Base-by-base conservation (phyloP, 768 basidiomycete genomes). In the Candolleomyces efflorescens region DNA sequence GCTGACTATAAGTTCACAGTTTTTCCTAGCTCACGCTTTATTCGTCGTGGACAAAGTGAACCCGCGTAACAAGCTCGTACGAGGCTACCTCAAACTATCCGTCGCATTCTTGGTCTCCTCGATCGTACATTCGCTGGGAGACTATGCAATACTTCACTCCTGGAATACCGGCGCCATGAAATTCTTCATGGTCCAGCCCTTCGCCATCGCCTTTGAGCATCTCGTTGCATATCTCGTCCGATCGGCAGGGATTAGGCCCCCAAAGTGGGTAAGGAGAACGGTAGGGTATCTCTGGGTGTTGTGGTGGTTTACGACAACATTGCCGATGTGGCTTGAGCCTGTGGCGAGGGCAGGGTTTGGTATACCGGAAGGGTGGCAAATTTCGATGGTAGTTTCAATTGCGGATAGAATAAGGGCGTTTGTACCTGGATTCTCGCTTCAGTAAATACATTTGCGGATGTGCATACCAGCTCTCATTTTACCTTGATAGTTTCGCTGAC, bases 131-230 rank as follows among this genome's bases (percentile, higher is more conserved):
- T 56, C 55, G 47, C 45, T 60, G 9, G 69, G 67, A n/a, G 73
- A 72, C 51, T 65, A 63, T 58, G 67, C 69, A 66, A 59, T 67
- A 52, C 47, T 65, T 18, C 55, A 59, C 15, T 41, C 61, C 36
- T 63, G 61, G 62, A 55, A 46, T 50, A 7, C 60, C 50, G 62
- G 63, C 18, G 65, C 69, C 27, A 55, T 73, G 9, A 3, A 26
- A 3, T 74, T 73, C 63, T 72, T 71, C 63, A 49, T 67, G 53
- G 37, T 68, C 17, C 69, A 73, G 56, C 61, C 72, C 3, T 50
- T 69, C 13, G 68, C 62, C 10, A 71, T 73, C 22, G 63, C 63
- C 2, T 41, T 70, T 27, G 72, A 73, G 56, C 62, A 56, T 3
- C 44, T 43, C 17, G 54, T 69, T 10, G 57, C 66, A 12, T 49